A percentile compares a stretch with the other conserved stretches of the same genome.
These are phyloP conservation scores for Alternaria longipes DNA, from an alignment of 2,329 filamentous ascomycete genomes.

Conservation along the genomic window DNA sequence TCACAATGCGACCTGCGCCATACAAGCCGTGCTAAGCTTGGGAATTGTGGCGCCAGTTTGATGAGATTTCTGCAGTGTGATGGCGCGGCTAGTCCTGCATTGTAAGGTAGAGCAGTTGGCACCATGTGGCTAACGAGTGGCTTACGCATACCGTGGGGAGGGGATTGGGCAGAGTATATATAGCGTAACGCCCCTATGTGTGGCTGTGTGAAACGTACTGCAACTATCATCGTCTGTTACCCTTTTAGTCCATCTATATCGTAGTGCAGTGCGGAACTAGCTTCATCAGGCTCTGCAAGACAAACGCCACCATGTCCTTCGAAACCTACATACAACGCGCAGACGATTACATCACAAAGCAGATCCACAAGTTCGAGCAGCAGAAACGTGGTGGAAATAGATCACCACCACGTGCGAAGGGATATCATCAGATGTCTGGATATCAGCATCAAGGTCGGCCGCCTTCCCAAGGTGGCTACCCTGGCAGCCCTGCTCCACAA, in stretches of 20 bases:
- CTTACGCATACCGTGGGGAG: constrained; percentile 22
- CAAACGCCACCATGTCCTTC: constrained; percentile 18
- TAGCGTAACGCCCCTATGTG: constrained; percentile 6
- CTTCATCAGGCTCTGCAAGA: neutral
- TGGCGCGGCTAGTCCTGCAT: constrained; percentile 23
- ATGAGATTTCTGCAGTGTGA: constrained; percentile 15
- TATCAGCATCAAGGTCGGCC: constrained; percentile 3
- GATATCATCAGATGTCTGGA: constrained; percentile 17
- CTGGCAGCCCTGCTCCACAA: constrained; percentile 12
- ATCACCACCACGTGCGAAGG: constrained; percentile 15
- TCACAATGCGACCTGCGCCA: constrained; percentile 14
- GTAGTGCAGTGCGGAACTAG: neutral
- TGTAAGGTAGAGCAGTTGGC: constrained; percentile 9
- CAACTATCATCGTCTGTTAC: constrained; percentile 1
- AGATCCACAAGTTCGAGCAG: constrained; percentile 32
- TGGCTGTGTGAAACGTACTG: constrained; percentile 17
- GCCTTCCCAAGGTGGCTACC: constrained; percentile 11
- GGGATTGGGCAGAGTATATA: constrained; percentile 15
- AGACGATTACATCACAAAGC: constrained; percentile 27
- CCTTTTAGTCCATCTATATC: neutral
- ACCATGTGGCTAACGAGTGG: constrained; percentile 19
- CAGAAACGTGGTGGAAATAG: constrained; percentile 17
- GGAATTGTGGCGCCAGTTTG: constrained; percentile 14
- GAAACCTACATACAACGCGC: constrained; percentile 27
- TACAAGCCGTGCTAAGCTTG: constrained; percentile 7